Base-by-base conservation (phyloP, 805 yeast genomes). In the Clavispora vitiphila region DNA sequence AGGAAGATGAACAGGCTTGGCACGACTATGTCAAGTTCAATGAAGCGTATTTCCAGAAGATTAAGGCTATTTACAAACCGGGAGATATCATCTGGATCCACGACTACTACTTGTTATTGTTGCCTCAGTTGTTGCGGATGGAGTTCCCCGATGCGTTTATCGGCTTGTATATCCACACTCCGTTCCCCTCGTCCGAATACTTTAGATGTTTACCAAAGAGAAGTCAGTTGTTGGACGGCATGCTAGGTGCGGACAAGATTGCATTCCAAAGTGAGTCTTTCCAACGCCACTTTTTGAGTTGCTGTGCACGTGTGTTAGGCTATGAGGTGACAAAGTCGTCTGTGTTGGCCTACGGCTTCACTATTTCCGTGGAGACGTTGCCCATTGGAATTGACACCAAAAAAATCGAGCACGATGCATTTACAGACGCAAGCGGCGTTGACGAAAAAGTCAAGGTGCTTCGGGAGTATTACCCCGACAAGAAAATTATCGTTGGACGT, bases 141-240 rank as follows among this genome's bases (percentile, higher is more conserved):
- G 79, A 77, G 54, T 71, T 83, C 38, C 87, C 87, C 2, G 77
- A 82, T 42, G 85, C 86, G 5, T 70, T 71, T 46, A 83, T 90
- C 49, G 93, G 91, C 11, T 78, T 86, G 40, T 89, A 78, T 62
- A 64, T 90, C 50, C 96, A 90, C 61, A 77, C 87, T 3, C 96
- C 97, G n/a, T 90, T 91, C 74, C 96, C 97, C 10, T 81, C 96
- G 20, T 82, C 89, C 14, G 99, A 93, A 63, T 89, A 90, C 61
- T 88, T 93, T 67, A 76, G 97, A 47, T 86, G 96, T 51, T 64
- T 95, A 26, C 81, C 96, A 29, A 86, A 86, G 62, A 76, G 99
- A 50, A 74, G 80, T 42, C 83, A 86, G 56, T 68, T 93, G 38
- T 71, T 93, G 44, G 95, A 87, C 56, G 98, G 99, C 14, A 77